Base-by-base conservation (phyloP, 2,329 filamentous ascomycete species). In the Stylonectria norvegica region DNA sequence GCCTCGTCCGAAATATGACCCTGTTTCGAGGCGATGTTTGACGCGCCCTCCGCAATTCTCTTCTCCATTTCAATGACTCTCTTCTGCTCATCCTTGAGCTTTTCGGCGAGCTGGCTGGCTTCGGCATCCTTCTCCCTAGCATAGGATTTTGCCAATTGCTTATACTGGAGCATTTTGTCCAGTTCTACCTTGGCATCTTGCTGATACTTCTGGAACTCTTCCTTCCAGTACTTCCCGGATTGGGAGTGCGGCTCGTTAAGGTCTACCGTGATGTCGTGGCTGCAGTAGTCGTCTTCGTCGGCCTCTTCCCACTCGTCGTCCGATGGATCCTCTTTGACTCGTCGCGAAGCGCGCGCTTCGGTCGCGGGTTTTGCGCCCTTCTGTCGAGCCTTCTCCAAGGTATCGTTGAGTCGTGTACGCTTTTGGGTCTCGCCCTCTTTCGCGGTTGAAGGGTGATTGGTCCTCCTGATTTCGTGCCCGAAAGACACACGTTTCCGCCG, bases 161-260 rank as follows among this genome's bases (percentile, higher is more conserved):
- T 88, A 70, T 89, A 90, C 58, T 79, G 80, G 58, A 90, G 76
- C 57, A 91, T 71, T 66, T 85, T 87, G 67, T 82, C 81, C 72
- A 89, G 83, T 62, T 90, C 84, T 30, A 72, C 75, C 60, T 79
- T 80, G 48, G 85, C 86, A 47, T 85, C 83, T 31, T 79, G 72
- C 34, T 86, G 81, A 56, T 90, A 91, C 39, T 73, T 76, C 50
- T 87, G 76, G 54, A 86, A 90, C 57, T 89, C 79, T 17, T 78
- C 75, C 64, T 90, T 90, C 86, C 86, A 91, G 63, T 86, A 89
- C 53, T 77, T 81, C 5, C 85, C 86, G 4, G 85, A 89, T 43
- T 84, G 77, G 2, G 85, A 88, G 48, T 81, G 78, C 5, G 86
- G 86, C 54, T 87, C 81, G 47, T 84, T 83, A 34, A 88, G 66